Base-by-base conservation (phyloP, 2,329 filamentous ascomycete genomes). In the Aspergillus sclerotialis region DNA sequence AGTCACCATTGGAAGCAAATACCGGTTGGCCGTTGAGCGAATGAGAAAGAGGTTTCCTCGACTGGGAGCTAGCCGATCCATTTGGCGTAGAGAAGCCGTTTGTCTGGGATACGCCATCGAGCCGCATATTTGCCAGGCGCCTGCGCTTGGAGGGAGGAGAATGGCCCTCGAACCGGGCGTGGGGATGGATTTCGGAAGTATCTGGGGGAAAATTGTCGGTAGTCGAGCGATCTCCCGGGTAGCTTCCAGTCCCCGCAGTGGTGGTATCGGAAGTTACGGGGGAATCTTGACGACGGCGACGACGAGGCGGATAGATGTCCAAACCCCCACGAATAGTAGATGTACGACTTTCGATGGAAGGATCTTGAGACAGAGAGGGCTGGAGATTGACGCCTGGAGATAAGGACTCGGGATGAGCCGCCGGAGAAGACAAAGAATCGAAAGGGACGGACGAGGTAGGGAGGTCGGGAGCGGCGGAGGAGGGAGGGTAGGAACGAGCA, bases 401-500 rank as follows among this genome's bases (percentile, higher is more conserved):
- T 40, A 32, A 33, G 37, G 33, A 25, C 37, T 39, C 41, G 38
- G 36, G 41, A 14, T 39, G 47, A 40, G 45, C 43, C 39, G 42
- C 42, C 62, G 56, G 69, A 67, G 60, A 61, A 53, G 68, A 56
- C 62, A 72, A 55, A 61, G 62, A 60, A 55, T 65, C 59, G 51
- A 68, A 61, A 62, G 65, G 61, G 48, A 65, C 72, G 70, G 75
- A 70, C 59, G 67, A 70, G 66, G 72, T 63, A 72, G 76, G 74
- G 70, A 73, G 64, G 78, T 80, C 80, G 76, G 81, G 67, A 69
- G 72, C 69, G 76, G 72, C 68, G 73, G 73, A 75, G 73, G 75
- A 68, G 64, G 65, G 61, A 63, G 58, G 61, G 60, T 66, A 63
- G 59, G 65, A 68, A 10, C 6, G 19, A 64, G 74, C 68, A 60